Evolutionary conservation across 306 rosid species (phyloP).

Genomic region (Pachyrhizus erosus): DNA sequence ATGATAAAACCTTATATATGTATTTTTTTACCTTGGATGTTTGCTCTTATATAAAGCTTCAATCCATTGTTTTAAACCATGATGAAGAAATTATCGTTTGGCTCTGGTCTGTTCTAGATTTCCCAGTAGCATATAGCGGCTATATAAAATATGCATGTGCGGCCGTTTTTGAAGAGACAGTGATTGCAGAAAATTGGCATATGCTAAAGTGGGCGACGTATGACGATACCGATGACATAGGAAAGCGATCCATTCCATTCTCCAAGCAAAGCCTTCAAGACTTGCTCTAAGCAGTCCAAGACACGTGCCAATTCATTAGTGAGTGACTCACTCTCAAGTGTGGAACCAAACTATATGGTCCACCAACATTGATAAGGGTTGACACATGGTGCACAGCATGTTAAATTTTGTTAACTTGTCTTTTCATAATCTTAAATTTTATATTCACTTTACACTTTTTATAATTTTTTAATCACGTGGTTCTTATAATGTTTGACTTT

Average conservation of each 20-base stretch:
- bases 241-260: background rate
- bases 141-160: background rate
- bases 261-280: too few relatives aligned
- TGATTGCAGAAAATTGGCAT: background rate
- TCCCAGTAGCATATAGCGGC: background rate
- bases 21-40: background rate
- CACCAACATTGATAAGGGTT: background rate
- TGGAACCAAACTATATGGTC: background rate
- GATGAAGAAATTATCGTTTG: background rate
- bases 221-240: background rate
- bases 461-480: background rate
- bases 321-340: background rate
- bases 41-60: background rate
- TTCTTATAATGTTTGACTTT: background rate
- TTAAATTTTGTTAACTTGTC: background rate
- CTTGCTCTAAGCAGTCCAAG: background rate
- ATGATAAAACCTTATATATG: background rate
- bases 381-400: background rate
- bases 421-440: background rate
- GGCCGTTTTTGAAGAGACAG: slow-evolving; percentile 24
- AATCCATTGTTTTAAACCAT: background rate
- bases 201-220: background rate
- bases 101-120: background rate
- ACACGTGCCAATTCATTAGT: background rate
- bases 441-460: background rate